A percentile compares a stretch with the other conserved stretches of the same genome.
Evolutionary conservation across 1,284 basidiomycete species (phyloP).

Genomic region (Cryptococcus sp.): DNA sequence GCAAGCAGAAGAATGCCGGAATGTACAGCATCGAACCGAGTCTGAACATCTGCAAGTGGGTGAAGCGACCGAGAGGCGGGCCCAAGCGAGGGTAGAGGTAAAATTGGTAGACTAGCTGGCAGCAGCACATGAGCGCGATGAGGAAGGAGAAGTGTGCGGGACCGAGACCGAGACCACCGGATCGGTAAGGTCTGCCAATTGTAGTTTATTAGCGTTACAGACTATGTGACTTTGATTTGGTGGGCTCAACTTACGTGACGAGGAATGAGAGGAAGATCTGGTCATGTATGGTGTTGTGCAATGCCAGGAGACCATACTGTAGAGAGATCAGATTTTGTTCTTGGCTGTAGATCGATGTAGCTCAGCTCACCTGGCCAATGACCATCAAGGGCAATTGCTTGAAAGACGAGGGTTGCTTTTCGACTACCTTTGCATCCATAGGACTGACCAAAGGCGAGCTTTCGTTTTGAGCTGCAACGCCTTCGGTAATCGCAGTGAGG

Average conservation of each 20-base stretch:
- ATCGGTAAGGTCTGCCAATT: conserved; percentile 41
- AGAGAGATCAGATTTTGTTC: not conserved
- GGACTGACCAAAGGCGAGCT: conserved; percentile 5
- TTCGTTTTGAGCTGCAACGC: conserved; percentile 10
- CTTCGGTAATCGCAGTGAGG: conserved; percentile 49
- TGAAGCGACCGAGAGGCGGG: conserved; percentile 52
- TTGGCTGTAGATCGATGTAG: not conserved
- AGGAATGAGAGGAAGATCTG: conserved; percentile 54
- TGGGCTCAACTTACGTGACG: conserved; percentile 39
- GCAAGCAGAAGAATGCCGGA: conserved; percentile 52
- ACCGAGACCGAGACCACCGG: conserved; percentile 53
- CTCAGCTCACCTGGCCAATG: conserved; percentile 42
- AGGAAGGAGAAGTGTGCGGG: conserved; percentile 53
- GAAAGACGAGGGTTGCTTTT: conserved; percentile 42
- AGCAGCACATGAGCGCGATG: conserved; percentile 54
- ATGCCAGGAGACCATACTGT: conserved; percentile 52
- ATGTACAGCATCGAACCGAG: conserved; percentile 50
- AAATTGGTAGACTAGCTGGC: conserved; percentile 54
- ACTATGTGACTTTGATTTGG: no score
- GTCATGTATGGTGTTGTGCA: conserved; percentile 53
- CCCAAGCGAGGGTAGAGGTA: conserved; percentile 54
- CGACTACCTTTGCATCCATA: conserved; percentile 11
- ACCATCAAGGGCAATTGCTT: conserved; percentile 45
- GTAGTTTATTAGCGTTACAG: conserved; percentile 9
- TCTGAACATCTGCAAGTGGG: conserved; percentile 54